phyloP scores from a whole-genome alignment of 2,329 filamentous ascomycete genomes.

The Lachnellula hyalina region DNA sequence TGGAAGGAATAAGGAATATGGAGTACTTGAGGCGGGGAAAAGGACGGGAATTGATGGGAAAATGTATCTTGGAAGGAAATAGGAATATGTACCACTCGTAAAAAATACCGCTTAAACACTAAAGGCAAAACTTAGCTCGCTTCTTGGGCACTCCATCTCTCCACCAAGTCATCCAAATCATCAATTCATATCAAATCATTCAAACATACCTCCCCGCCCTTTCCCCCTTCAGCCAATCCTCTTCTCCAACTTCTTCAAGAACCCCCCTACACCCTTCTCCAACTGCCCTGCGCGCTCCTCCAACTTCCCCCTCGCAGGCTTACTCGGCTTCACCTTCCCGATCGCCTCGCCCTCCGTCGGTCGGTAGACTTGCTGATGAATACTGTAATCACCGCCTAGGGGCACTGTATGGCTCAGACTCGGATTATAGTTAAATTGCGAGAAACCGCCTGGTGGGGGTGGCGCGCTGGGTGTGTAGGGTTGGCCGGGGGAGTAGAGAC shows the following conservation, averaged over 20 bases:
- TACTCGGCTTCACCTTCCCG: conserved; percentile 33
- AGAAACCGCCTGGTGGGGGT: conserved; percentile 49
- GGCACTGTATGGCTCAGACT: conserved; percentile 30
- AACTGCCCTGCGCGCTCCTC: conserved; percentile 61
- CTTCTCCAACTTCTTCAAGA: conserved; percentile 77
- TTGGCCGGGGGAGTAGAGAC: conserved; percentile 17
- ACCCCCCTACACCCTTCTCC: conserved; percentile 65
- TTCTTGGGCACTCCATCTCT: not conserved
- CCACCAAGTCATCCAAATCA: not conserved
- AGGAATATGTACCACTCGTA: not conserved
- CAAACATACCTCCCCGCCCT: not conserved
- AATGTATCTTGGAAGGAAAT: not conserved
- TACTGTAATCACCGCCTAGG: conserved; percentile 43
- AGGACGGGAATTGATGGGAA: no score
- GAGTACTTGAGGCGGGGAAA: no score
- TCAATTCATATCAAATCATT: no score
- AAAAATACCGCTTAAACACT: not conserved
- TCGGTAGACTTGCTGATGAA: conserved; percentile 66
- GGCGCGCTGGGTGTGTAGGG: conserved; percentile 17
- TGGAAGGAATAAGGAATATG: no score
- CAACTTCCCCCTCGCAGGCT: conserved; percentile 48
- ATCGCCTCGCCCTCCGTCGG: conserved; percentile 59
- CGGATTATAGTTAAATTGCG: conserved; percentile 45
- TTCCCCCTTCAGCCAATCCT: conserved; percentile 33
- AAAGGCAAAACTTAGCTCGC: not conserved